Percentiles rank a stretch among this genome's conserved stretches.
phyloP scores from a whole-genome alignment of 2,329 filamentous ascomycete species.

The Penicillium sp. region DNA sequence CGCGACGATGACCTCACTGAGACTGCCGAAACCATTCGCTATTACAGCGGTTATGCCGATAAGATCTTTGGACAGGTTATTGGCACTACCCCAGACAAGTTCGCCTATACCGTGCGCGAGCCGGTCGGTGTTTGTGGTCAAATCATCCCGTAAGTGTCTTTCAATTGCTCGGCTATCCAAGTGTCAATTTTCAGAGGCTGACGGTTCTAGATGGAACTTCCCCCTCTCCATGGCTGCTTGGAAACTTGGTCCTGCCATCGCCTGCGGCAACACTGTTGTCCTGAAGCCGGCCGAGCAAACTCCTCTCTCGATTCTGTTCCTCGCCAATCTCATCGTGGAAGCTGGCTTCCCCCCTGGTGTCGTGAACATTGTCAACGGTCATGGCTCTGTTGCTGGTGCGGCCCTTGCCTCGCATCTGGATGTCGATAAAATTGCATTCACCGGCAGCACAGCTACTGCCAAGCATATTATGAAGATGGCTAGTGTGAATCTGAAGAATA shows the following conservation, averaged over 20 bases:
- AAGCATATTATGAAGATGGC: slow-evolving; percentile 44
- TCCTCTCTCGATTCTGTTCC: slow-evolving; percentile 38
- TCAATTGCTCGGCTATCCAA: not conserved
- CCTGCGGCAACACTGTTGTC: slow-evolving; percentile 40
- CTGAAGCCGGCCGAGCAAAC: slow-evolving; percentile 42
- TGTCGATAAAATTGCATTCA: slow-evolving; percentile 42
- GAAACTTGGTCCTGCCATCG: slow-evolving; percentile 41
- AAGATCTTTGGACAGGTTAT: slow-evolving; percentile 85
- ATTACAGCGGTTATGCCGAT: slow-evolving; percentile 80
- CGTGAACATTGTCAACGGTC: slow-evolving; percentile 40
- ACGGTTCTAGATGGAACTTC: slow-evolving; percentile 49
- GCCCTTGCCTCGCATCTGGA: slow-evolving; percentile 36
- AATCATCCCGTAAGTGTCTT: slow-evolving; percentile 77
- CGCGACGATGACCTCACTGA: slow-evolving; percentile 29
- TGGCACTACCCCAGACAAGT: slow-evolving; percentile 72
- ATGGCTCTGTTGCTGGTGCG: slow-evolving; percentile 36
- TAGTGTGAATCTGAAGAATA: slow-evolving; percentile 39
- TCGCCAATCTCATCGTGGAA: slow-evolving; percentile 38
- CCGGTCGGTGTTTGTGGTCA: slow-evolving; percentile 78
- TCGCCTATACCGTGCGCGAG: slow-evolving; percentile 79
- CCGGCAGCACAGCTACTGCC: slow-evolving; percentile 38
- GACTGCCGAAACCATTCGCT: slow-evolving; percentile 30
- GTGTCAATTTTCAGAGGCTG: not conserved
- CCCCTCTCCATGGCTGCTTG: slow-evolving; percentile 72
- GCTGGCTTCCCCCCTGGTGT: slow-evolving; percentile 42